Base-by-base conservation (phyloP, 1,284 basidiomycete species). In the Heterobasidion irregulare region DNA sequence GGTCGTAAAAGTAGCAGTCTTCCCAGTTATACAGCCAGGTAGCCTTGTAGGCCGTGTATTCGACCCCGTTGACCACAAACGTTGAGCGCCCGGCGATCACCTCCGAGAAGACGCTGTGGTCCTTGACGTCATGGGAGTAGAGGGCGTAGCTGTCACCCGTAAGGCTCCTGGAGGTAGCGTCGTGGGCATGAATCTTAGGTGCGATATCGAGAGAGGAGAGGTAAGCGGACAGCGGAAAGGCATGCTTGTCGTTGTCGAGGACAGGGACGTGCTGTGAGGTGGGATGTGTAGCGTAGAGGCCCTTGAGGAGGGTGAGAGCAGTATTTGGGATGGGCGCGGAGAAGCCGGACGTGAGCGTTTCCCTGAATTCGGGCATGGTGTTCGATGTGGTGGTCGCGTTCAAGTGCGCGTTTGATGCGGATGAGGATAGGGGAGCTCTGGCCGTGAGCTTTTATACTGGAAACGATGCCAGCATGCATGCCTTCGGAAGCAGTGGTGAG, bases 11-110 rank as follows among this genome's bases (percentile, higher is more conserved):
- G 33, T 35, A 50, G 48, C 19, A 18, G 9, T 45, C 32, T 18
- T 47, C 35, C 41, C 46, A 53, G 15, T 52, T 48, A n/a, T 46
- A 44, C 10, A 34, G 13, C 64, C 64, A 66, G 10, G 58, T 53
- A 12, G 58, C 58, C 45, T 63, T 63, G 56, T 59, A 63, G 9
- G 59, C 63, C n/a, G 52, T 52, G 55, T 62, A 64, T 8, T 54
- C 48, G 43, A 53, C 57, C 4, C 54, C 55, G 8, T 58, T 53
- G 54, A 60, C 63, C 4, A n/a, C 49, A 56, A 66, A 66, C 9
- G 50, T 47, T 6, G 58, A 19, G 13, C 57, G 41, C 2, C 64
- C 64, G 36, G 53, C 53, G 47, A 61, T 15, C 38, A 61, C 53
- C 33, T 53, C 19, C 47, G 35, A 36, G 32, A 35, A 35, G 18